phyloP scores from a whole-genome alignment of 2,329 filamentous ascomycete genomes.

The Hysterium pulicare region DNA sequence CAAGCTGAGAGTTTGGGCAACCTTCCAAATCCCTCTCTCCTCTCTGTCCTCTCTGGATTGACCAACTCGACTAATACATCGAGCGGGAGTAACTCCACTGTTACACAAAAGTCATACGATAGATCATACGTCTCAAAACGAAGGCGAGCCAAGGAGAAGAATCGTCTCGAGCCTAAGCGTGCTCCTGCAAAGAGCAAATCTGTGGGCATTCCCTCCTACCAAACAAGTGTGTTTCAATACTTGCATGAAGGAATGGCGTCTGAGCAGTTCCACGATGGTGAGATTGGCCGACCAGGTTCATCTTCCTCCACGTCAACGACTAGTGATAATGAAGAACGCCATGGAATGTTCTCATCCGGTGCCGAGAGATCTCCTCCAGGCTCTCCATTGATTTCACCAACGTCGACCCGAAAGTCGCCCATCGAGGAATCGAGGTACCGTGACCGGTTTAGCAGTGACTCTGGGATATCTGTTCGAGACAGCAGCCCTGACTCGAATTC shows the following conservation, averaged over 20 bases:
- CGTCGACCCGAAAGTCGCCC: slow-evolving; percentile 18
- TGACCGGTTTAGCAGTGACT: slow-evolving; percentile 14
- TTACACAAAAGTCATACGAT: slow-evolving; percentile 44
- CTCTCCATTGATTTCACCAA: slow-evolving; percentile 29
- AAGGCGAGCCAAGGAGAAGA: slow-evolving; percentile 19
- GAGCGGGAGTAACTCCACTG: slow-evolving; percentile 46
- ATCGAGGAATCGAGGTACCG: slow-evolving; percentile 11
- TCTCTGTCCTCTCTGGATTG: slow-evolving; percentile 41
- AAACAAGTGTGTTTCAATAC: slow-evolving; percentile 28
- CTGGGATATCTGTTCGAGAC: slow-evolving; percentile 28
- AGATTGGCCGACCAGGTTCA: slow-evolving; percentile 14
- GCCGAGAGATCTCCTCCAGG: slow-evolving; percentile 19
- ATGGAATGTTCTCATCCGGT: slow-evolving; percentile 20
- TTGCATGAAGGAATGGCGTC: slow-evolving; percentile 14
- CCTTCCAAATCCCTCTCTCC: slow-evolving; percentile 40
- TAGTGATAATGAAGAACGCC: slow-evolving; percentile 10
- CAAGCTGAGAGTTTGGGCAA: slow-evolving; percentile 25
- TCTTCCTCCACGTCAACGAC: slow-evolving; percentile 21
- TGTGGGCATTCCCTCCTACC: slow-evolving; percentile 14
- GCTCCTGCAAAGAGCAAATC: slow-evolving; percentile 10
- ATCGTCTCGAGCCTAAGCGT: slow-evolving; percentile 11
- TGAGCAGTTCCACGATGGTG: slow-evolving; percentile 10
- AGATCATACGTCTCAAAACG: slow-evolving; percentile 20
- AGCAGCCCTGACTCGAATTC: slow-evolving; percentile 29
- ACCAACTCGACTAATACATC: slow-evolving; percentile 41